Conservation (phyloP, 2,329 filamentous ascomycete species). For the Chaetomium sp. region DNA sequence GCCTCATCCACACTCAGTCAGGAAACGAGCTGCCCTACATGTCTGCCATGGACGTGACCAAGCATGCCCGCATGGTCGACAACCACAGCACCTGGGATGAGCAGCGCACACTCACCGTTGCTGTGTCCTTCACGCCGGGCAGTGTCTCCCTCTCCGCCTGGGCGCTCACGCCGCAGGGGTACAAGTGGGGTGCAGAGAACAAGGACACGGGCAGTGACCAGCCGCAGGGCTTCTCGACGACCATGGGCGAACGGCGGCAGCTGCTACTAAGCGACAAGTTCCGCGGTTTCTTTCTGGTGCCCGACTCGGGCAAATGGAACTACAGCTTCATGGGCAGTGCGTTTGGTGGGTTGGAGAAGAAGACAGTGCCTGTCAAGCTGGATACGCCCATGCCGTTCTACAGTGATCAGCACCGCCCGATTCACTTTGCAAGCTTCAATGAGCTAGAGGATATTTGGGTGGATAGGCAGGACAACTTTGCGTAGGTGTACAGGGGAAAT, state of each 20-base stretch:
- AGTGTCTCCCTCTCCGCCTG: conserved; percentile 92
- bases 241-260: conserved; percentile 93
- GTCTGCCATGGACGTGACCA: conserved; percentile 89
- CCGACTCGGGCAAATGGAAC: conserved; percentile 87
- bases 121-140: conserved; percentile 92
- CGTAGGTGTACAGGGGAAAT: conserved; percentile 40
- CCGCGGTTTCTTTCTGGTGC: conserved; percentile 91
- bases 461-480: conserved; percentile 88
- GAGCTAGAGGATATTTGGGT: conserved; percentile 97
- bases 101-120: conserved; percentile 88
- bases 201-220: conserved; percentile 88
- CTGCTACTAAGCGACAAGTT: conserved; percentile 88
- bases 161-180: conserved; percentile 84
- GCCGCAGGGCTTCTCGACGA: conserved; percentile 85
- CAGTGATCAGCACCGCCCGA: conserved; percentile 80
- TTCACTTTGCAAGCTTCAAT: conserved; percentile 96
- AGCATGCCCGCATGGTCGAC: conserved; percentile 85
- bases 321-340: conserved; percentile 95
- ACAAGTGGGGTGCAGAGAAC: conserved; percentile 97
- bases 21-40: conserved; percentile 96
- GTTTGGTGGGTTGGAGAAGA: conserved; percentile 86
- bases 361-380: conserved; percentile 82
- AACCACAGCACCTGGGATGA: conserved; percentile 72
- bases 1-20: conserved; percentile 90
- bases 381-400: conserved; percentile 90